Evolutionary conservation across 805 yeast species (phyloP).

Genomic region (Saturnispora bothae): DNA sequence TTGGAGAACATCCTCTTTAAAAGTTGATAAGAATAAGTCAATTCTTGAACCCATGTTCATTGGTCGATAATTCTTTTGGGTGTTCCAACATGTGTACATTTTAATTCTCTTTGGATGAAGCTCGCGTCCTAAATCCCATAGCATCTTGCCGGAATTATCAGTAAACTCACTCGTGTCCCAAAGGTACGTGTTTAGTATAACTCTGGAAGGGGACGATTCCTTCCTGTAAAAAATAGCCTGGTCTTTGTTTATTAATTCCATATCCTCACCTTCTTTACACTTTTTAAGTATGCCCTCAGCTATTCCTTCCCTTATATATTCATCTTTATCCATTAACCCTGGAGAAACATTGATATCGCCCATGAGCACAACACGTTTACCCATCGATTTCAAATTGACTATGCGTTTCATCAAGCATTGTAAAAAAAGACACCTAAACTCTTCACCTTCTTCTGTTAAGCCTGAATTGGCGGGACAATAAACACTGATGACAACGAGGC

Average conservation of each 20-base stretch:
- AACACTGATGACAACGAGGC: slow-evolving; percentile 50
- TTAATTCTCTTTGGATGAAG: slow-evolving; percentile 46
- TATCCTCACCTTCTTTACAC: slow-evolving; percentile 15
- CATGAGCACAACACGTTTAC: slow-evolving; percentile 65
- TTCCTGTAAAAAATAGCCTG: slow-evolving; percentile 26
- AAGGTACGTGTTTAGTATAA: slow-evolving; percentile 35
- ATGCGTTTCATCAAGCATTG: slow-evolving; percentile 52
- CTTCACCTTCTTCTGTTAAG: slow-evolving; percentile 56
- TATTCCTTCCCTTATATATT: slow-evolving; percentile 38
- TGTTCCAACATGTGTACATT: slow-evolving; percentile 91
- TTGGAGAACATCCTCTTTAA: slow-evolving; percentile 31
- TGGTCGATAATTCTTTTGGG: slow-evolving; percentile 63
- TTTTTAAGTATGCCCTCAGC: slow-evolving; percentile 27
- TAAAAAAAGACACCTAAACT: slow-evolving; percentile 47
- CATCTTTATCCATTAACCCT: slow-evolving; percentile 78
- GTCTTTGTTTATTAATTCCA: slow-evolving; percentile 28
- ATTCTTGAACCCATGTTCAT: slow-evolving; percentile 82
- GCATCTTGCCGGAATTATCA: slow-evolving; percentile 28
- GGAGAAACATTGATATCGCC: slow-evolving; percentile 84
- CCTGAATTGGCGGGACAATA: slow-evolving; percentile 92
- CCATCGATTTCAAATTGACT: slow-evolving; percentile 38
- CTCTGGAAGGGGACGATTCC: slow-evolving; percentile 32
- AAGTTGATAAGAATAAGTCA: slow-evolving; percentile 57
- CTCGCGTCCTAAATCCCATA: slow-evolving; percentile 51
- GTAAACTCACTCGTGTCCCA: slow-evolving; percentile 22